Percentiles rank a stretch among this genome's conserved stretches.
These are phyloP conservation scores for Cyclotella baltica DNA, from an alignment of 108 stramenopile species.

Conservation along the genomic window DNA sequence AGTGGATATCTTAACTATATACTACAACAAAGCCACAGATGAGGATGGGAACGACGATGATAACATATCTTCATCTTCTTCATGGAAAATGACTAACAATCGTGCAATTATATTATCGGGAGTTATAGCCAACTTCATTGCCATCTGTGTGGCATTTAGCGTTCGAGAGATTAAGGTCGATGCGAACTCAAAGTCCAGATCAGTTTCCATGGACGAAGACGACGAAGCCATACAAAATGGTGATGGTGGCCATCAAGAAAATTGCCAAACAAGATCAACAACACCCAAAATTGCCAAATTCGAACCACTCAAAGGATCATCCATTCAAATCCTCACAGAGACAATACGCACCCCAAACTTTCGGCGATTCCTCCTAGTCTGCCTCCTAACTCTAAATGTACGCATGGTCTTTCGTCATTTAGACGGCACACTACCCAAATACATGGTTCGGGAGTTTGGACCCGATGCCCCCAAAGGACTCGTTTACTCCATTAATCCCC, in stretches of 20 bases:
- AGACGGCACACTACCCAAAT: conserved; percentile 88
- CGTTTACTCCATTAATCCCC: conserved; percentile 84
- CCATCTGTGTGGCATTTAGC: conserved; percentile 58
- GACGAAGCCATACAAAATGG: conserved; percentile 11
- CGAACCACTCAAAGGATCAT: conserved; percentile 58
- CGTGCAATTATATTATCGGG: conserved; percentile 75
- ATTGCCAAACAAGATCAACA: conserved; percentile 16
- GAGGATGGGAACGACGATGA: conserved; percentile 10
- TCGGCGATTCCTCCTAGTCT: conserved; percentile 75
- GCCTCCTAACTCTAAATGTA: conserved; percentile 84
- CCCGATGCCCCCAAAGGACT: conserved; percentile 73
- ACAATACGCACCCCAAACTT: conserved; percentile 68
- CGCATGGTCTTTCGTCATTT: conserved; percentile 87
- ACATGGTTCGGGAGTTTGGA: conserved; percentile 85
- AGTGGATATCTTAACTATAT: conserved; percentile 73
- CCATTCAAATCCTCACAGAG: conserved; percentile 58
- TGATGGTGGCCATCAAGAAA: conserved; percentile 2
- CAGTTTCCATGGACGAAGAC: not conserved
- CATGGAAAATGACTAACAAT: conserved; percentile 69
- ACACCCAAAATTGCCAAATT: conserved; percentile 54
- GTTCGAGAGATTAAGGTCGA: conserved; percentile 78
- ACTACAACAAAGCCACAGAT: conserved; percentile 31
- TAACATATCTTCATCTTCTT: conserved; percentile 10
- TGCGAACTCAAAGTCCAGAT: conserved; percentile 15
- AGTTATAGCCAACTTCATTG: conserved; percentile 66